phyloP scores from a whole-genome alignment of 306 rosid genomes.

The Dryas drummondii region DNA sequence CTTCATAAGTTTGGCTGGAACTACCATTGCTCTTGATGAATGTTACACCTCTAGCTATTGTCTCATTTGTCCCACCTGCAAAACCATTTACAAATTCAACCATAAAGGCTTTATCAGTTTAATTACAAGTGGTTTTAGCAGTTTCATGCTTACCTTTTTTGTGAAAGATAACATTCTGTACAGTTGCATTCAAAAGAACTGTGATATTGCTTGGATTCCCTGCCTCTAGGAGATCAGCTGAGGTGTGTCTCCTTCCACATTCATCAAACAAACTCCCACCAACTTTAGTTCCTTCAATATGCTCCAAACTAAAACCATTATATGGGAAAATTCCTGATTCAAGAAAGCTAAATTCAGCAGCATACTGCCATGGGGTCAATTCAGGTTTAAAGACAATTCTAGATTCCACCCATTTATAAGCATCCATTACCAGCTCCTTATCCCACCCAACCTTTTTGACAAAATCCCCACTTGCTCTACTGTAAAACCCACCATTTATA shows the following conservation, averaged over 20 bases:
- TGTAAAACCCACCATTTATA: slow-evolving; percentile 69
- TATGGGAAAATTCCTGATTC: slow-evolving; percentile 72
- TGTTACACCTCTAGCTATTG: slow-evolving; percentile 53
- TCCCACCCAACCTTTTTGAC: slow-evolving; percentile 57
- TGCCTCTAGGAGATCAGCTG: slow-evolving; percentile 64
- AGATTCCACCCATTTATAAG: slow-evolving; percentile 76
- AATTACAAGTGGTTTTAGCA: background rate
- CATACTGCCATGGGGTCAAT: slow-evolving; percentile 62
- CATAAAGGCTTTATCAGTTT: background rate
- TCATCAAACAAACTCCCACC: slow-evolving; percentile 67
- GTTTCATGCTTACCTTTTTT: slow-evolving; percentile 41
- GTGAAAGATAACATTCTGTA: slow-evolving; percentile 52
- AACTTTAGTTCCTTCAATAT: slow-evolving; percentile 64
- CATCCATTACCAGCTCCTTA: slow-evolving; percentile 44
- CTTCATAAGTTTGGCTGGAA: slow-evolving; percentile 40
- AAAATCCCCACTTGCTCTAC: slow-evolving; percentile 72
- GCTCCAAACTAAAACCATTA: slow-evolving; percentile 70
- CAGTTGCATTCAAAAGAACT: slow-evolving; percentile 72
- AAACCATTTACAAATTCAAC: background rate
- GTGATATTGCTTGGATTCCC: slow-evolving; percentile 48
- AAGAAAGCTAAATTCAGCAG: slow-evolving; percentile 66
- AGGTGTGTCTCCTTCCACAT: slow-evolving; percentile 56
- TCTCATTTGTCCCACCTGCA: slow-evolving; percentile 47
- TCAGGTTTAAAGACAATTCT: slow-evolving; percentile 54
- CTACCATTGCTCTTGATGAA: slow-evolving; percentile 57